A percentile compares a stretch with the other conserved stretches of the same genome.
These are phyloP conservation scores for Macrolepiota dolichaula DNA, from an alignment of 768 basidiomycete genomes.

Conservation along the genomic window DNA sequence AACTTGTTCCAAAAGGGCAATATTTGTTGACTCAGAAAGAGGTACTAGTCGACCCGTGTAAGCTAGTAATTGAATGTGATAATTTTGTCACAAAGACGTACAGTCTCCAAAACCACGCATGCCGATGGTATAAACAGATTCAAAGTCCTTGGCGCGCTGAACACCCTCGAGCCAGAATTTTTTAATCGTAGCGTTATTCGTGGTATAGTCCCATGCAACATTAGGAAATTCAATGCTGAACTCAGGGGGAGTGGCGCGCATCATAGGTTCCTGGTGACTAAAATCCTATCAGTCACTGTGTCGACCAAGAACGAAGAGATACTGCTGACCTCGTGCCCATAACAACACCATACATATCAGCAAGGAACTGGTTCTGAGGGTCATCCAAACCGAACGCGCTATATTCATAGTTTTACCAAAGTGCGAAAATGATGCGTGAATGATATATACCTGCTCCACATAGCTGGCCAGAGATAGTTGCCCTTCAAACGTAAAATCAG, in stretches of 20 bases:
- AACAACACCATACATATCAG: slow-evolving; percentile 62
- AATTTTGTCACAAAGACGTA: slow-evolving; percentile 21
- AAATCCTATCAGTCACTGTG: not conserved
- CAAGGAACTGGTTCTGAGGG: slow-evolving; percentile 55
- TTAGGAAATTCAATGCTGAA: slow-evolving; percentile 37
- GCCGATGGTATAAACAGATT: slow-evolving; percentile 64
- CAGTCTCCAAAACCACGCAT: slow-evolving; percentile 64
- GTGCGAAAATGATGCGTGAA: not conserved
- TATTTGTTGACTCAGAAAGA: slow-evolving; percentile 46
- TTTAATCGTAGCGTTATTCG: slow-evolving; percentile 52
- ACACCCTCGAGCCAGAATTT: slow-evolving; percentile 61
- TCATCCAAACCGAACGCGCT: slow-evolving; percentile 60
- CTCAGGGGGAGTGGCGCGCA: slow-evolving; percentile 66
- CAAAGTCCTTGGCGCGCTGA: slow-evolving; percentile 54
- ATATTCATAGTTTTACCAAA: not conserved
- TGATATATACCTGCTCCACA: slow-evolving; percentile 35
- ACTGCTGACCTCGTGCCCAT: slow-evolving; percentile 59
- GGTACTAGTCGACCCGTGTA: slow-evolving; percentile 34
- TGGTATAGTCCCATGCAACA: slow-evolving; percentile 64
- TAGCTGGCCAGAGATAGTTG: slow-evolving; percentile 70
- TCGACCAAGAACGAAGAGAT: not conserved
- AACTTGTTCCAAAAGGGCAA: slow-evolving; percentile 50
- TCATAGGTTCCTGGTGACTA: slow-evolving; percentile 74
- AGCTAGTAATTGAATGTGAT: not conserved
- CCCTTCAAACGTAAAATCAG: slow-evolving; percentile 62